Percentiles rank a stretch among this genome's conserved stretches.
These are phyloP conservation scores for Phylloboletellus chloephorus DNA, from an alignment of 1,284 basidiomycete genomes.

Conservation along the genomic window DNA sequence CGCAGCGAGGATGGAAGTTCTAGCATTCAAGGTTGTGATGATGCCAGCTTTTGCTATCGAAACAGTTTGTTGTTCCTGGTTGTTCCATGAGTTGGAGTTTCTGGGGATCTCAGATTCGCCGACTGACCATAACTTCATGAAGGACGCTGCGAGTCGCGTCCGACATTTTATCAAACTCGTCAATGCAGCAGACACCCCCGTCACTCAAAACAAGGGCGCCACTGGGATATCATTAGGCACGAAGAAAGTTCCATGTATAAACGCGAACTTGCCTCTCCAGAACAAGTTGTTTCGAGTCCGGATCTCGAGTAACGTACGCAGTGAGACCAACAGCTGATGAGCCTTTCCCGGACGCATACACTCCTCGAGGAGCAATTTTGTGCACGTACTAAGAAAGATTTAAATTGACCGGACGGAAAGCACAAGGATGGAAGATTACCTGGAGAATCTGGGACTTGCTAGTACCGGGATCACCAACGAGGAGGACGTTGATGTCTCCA, in stretches of 20 bases:
- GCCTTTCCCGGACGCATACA: constrained; percentile 95
- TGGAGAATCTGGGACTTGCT: constrained; percentile 93
- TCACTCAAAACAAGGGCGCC: constrained; percentile 96
- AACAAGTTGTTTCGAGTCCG: constrained; percentile 96
- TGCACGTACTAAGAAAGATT: constrained; percentile 77
- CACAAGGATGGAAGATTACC: constrained; percentile 40
- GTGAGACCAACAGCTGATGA: constrained; percentile 98
- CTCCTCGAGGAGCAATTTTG: constrained; percentile 96
- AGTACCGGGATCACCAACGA: constrained; percentile 98
- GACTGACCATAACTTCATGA: constrained; percentile 95
- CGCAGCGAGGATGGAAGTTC: constrained; percentile 94
- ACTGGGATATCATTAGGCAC: constrained; percentile 38
- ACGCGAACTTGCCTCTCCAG: constrained; percentile 70
- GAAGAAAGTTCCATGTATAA: background rate
- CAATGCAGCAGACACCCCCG: constrained; percentile 98
- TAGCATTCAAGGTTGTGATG: constrained; percentile 95
- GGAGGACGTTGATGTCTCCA: constrained; percentile 95
- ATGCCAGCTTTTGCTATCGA: constrained; percentile 99
- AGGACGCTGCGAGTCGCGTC: constrained; percentile 94
- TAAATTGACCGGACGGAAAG: constrained; percentile 4
- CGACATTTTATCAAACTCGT: constrained; percentile 99
- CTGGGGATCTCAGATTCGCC: background rate
- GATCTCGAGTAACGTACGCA: constrained; percentile 96
- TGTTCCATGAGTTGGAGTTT: constrained; percentile 6
- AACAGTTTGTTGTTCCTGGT: constrained; percentile 96